phyloP scores from a whole-genome alignment of 1,139 yeast genomes.

The Candida buenavistaensis region DNA sequence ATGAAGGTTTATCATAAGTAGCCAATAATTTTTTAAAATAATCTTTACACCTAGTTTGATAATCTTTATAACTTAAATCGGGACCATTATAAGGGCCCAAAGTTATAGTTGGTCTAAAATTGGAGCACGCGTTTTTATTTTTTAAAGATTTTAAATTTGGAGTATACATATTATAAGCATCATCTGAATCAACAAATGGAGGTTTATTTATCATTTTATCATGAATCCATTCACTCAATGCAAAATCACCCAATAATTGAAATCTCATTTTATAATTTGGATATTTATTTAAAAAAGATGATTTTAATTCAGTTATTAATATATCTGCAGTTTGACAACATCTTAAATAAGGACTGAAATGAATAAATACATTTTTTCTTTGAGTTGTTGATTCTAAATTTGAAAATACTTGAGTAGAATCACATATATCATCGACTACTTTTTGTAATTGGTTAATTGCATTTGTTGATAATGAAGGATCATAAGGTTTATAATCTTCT shows the following conservation, averaged over 20 bases:
- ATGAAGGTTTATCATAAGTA: constrained; percentile 43
- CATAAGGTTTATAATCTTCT: constrained; percentile 35
- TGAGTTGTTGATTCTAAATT: constrained; percentile 14
- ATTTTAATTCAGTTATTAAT: constrained; percentile 32
- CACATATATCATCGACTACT: constrained; percentile 32
- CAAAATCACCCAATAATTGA: constrained; percentile 48
- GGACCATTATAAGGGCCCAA: constrained; percentile 51
- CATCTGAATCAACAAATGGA: constrained; percentile 45
- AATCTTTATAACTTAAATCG: constrained; percentile 42
- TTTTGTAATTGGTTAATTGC: constrained; percentile 32
- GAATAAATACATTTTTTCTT: constrained; percentile 41
- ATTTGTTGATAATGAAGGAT: constrained; percentile 37
- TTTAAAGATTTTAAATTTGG: constrained; percentile 41
- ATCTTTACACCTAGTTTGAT: constrained; percentile 40
- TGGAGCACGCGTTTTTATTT: constrained; percentile 38
- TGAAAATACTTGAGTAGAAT: constrained; percentile 26
- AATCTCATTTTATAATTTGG: constrained; percentile 39
- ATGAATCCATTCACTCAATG: constrained; percentile 50
- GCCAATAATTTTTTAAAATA: constrained; percentile 46
- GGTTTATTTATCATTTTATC: constrained; percentile 47
- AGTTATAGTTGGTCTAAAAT: constrained; percentile 47
- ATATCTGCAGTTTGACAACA: constrained; percentile 49
- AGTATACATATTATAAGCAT: constrained; percentile 50
- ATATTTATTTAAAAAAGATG: constrained; percentile 21
- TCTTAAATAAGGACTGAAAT: constrained; percentile 46